These are phyloP conservation scores for Coffea eugenioides DNA, from an alignment of 257 asterid species.

Conservation along the genomic window DNA sequence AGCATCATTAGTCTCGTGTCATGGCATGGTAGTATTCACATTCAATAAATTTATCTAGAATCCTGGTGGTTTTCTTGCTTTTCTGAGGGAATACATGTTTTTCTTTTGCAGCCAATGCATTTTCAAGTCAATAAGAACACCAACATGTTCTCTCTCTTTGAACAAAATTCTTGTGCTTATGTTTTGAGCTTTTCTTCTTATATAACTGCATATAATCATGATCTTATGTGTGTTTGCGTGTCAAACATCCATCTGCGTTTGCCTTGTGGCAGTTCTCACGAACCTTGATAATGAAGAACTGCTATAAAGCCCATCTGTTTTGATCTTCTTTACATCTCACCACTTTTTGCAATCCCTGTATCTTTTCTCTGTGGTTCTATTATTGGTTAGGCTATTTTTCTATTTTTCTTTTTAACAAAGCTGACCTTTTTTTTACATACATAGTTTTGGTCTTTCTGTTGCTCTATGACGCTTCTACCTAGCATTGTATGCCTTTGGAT, in stretches of 20 bases:
- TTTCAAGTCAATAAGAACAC: not conserved
- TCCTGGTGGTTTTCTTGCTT: no score
- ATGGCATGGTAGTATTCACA: not conserved
- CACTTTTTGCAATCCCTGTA: not conserved
- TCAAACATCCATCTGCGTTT: not conserved
- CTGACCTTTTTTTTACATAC: not conserved
- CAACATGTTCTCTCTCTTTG: no score
- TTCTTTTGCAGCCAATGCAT: not conserved
- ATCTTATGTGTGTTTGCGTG: not conserved
- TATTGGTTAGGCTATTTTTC: not conserved
- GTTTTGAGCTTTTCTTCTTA: not conserved
- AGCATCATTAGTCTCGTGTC: not conserved
- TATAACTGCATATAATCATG: not conserved
- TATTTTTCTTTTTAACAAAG: not conserved
- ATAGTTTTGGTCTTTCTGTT: not conserved
- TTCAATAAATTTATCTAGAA: not conserved
- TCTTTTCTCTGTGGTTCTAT: not conserved
- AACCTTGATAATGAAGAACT: not conserved
- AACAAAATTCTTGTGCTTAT: not conserved
- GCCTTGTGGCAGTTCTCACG: not conserved
- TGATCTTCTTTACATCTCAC: not conserved
- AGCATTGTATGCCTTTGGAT: not conserved
- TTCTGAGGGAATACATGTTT: not conserved
- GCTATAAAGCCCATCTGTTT: not conserved
- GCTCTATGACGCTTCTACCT: not conserved